phyloP scores from a whole-genome alignment of 1,139 yeast species.

The Diutina neorugosa region DNA sequence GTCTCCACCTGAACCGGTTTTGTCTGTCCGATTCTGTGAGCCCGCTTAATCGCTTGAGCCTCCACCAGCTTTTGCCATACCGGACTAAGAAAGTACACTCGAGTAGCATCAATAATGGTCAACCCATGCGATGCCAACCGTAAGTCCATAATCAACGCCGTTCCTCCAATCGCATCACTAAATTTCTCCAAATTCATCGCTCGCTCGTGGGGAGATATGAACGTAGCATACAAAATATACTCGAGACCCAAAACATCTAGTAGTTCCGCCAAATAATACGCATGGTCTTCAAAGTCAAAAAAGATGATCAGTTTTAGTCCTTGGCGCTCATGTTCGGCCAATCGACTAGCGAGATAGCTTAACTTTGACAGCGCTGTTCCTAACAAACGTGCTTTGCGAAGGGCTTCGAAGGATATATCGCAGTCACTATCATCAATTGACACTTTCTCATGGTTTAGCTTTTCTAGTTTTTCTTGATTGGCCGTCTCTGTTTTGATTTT shows the following conservation, averaged over 20 bases:
- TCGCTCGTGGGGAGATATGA: conserved; percentile 37
- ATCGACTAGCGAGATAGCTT: conserved; percentile 42
- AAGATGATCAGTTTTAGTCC: conserved; percentile 48
- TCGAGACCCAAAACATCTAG: conserved; percentile 48
- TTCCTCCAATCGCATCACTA: conserved; percentile 27
- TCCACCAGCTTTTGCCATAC: conserved; percentile 60
- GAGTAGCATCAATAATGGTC: conserved; percentile 55
- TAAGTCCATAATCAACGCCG: conserved; percentile 52
- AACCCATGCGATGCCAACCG: conserved; percentile 60
- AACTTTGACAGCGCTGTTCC: conserved; percentile 55
- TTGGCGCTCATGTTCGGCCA: conserved; percentile 36
- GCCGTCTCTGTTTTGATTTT: not conserved
- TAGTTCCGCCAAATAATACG: conserved; percentile 53
- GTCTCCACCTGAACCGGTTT: conserved; percentile 54
- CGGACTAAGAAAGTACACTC: conserved; percentile 57
- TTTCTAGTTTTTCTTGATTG: not conserved
- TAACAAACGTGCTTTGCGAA: conserved; percentile 25
- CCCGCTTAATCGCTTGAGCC: conserved; percentile 65
- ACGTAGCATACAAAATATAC: conserved; percentile 53
- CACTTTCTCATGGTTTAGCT: not conserved
- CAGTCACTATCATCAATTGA: not conserved
- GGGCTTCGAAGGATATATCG: not conserved
- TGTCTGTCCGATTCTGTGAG: conserved; percentile 60
- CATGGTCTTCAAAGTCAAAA: conserved; percentile 61
- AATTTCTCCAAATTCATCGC: conserved; percentile 43